Evolutionary conservation across 495 filamentous ascomycete species (phyloP).

Genomic region (Bombardia bombarda): DNA sequence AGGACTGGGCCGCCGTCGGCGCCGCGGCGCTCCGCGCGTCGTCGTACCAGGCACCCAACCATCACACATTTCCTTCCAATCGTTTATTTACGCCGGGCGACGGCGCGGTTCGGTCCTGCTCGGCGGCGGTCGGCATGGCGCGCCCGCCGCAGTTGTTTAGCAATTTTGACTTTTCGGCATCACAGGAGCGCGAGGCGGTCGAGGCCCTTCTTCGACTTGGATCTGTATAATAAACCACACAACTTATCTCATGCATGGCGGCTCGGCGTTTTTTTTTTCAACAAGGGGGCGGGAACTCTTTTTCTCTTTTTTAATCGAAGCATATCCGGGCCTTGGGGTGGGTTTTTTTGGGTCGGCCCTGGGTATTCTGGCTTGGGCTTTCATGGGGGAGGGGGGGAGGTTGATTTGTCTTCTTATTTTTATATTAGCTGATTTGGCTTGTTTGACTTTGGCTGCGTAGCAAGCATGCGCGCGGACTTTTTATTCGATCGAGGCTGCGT

Average conservation of each 20-base stretch:
- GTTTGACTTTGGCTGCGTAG: no score
- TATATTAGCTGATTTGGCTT: no score
- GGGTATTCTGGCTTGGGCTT: no score
- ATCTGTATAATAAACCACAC: slow-evolving; percentile 79
- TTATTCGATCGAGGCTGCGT: no score
- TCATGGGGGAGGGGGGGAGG: no score
- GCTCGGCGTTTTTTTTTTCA: slow-evolving; percentile 41
- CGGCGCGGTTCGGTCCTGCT: slow-evolving; percentile 36
- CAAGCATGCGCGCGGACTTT: no score
- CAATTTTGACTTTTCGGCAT: slow-evolving; percentile 39
- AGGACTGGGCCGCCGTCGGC: slow-evolving; percentile 91
- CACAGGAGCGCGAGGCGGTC: slow-evolving; percentile 74
- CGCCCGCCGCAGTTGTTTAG: slow-evolving; percentile 36
- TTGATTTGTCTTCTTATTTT: no score
- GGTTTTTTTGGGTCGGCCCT: no score
- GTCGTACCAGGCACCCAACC: slow-evolving; percentile 42
- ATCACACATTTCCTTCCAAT: slow-evolving; percentile 28
- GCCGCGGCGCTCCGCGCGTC: slow-evolving; percentile 73
- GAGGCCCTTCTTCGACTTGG: slow-evolving; percentile 78
- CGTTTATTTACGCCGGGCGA: slow-evolving; percentile 40
- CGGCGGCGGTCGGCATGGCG: slow-evolving; percentile 37
- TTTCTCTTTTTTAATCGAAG: no score
- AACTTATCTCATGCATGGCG: slow-evolving; percentile 35
- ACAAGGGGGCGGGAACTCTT: slow-evolving; percentile 16
- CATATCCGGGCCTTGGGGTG: no score